Evolutionary conservation across 331 rosid genomes (phyloP).

Genomic region (Malus hybrid): DNA sequence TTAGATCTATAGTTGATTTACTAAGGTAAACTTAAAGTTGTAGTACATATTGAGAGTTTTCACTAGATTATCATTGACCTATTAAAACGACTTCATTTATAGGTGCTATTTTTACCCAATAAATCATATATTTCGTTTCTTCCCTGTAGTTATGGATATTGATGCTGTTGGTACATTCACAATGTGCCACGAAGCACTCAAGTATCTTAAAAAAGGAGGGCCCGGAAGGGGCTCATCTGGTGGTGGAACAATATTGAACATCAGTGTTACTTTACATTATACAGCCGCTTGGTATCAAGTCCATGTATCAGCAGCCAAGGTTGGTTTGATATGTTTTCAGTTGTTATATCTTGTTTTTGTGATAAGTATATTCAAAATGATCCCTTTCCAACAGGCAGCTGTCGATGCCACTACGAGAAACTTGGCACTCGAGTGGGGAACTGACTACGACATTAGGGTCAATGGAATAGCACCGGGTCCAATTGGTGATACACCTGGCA

Average conservation of each 20-base stretch:
- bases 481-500: constrained; percentile 75
- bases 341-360: constrained; percentile 7
- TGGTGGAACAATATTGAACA: constrained; percentile 74
- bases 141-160: constrained; percentile 75
- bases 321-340: constrained; percentile 15
- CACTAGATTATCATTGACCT: not conserved
- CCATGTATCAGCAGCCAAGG: constrained; percentile 97
- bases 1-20: not conserved
- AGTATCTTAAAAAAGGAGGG: constrained; percentile 91
- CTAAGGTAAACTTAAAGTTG: not conserved
- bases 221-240: constrained; percentile 56
- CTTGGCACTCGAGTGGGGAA: constrained; percentile 96
- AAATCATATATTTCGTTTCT: constrained; percentile 10
- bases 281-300: constrained; percentile 90
- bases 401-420: constrained; percentile 88
- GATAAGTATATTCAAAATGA: not conserved
- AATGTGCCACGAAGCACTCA: constrained; percentile 83
- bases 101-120: not conserved
- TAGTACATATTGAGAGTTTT: not conserved
- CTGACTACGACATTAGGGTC: constrained; percentile 83
- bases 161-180: constrained; percentile 98
- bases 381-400: constrained; percentile 62
- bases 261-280: constrained; percentile 89
- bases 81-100: not conserved
- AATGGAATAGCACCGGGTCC: constrained; percentile 98